phyloP scores from a whole-genome alignment of 2,329 filamentous ascomycete species.

The Phialophora macrospora region DNA sequence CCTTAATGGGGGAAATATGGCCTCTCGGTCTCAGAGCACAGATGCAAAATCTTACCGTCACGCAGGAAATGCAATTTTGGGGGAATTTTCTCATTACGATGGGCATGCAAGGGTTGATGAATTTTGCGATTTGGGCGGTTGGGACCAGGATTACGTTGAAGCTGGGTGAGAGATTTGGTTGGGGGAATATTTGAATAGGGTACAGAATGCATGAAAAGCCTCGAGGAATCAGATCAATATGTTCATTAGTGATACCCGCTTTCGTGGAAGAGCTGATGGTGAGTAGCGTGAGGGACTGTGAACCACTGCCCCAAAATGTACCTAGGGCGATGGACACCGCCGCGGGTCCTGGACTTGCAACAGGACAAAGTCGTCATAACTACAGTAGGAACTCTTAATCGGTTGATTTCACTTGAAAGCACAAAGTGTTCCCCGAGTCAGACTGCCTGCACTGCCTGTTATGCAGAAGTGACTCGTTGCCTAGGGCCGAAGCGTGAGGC shows the following conservation, averaged over 20 bases:
- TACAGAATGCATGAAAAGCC: neutral
- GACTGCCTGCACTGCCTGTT: neutral
- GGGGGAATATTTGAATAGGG: slow-evolving; percentile 30
- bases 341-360: neutral
- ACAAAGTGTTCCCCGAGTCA: too few relatives aligned
- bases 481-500: neutral
- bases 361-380: neutral
- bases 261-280: neutral
- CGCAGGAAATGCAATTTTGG: slow-evolving; percentile 19
- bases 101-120: slow-evolving; percentile 29
- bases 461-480: neutral
- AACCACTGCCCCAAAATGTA: neutral
- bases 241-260: neutral
- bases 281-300: neutral
- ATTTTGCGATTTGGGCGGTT: slow-evolving; percentile 27
- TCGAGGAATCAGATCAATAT: neutral
- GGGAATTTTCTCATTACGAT: slow-evolving; percentile 26
- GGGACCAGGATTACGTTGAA: slow-evolving; percentile 20
- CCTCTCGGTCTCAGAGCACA: slow-evolving; percentile 12
- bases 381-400: neutral
- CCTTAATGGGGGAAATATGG: slow-evolving; percentile 22
- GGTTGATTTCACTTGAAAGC: neutral
- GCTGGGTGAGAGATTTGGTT: slow-evolving; percentile 27
- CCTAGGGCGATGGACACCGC: neutral
- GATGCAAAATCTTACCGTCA: slow-evolving; percentile 6